These are phyloP conservation scores for Ophiognomonia clavigignenti-juglandacearum DNA, from an alignment of 2,329 filamentous ascomycete species.

Conservation along the genomic window DNA sequence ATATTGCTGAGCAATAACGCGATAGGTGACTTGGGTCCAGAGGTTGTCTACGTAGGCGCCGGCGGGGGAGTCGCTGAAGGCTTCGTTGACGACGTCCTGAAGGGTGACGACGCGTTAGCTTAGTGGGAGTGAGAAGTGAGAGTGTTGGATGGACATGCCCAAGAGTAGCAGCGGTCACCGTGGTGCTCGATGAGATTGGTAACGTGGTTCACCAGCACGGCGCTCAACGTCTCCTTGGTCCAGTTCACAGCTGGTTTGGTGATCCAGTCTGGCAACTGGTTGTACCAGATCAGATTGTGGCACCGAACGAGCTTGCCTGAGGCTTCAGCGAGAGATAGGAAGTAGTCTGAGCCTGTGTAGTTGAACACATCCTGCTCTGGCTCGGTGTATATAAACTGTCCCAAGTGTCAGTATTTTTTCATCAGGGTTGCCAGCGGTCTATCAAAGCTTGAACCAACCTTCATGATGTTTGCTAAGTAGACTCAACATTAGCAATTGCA, in stretches of 20 bases:
- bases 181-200: constrained; percentile 41
- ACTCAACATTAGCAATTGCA: not conserved
- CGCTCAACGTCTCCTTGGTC: constrained; percentile 46
- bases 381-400: constrained; percentile 41
- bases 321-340: constrained; percentile 36
- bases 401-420: not conserved
- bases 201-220: constrained; percentile 48
- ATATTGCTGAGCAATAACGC: too few species aligned
- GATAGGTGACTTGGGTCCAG: constrained; percentile 47
- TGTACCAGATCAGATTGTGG: constrained; percentile 47
- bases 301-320: constrained; percentile 49
- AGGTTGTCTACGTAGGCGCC: constrained; percentile 42
- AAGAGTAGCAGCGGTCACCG: constrained; percentile 46
- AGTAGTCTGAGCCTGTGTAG: constrained; percentile 52
- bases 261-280: constrained; percentile 48
- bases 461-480: constrained; percentile 3
- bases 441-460: not conserved
- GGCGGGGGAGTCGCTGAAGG: constrained; percentile 43
- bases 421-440: not conserved
- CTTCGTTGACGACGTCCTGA: constrained; percentile 49
- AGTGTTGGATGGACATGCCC: constrained; percentile 28
- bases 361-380: constrained; percentile 54
- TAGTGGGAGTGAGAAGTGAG: not conserved
- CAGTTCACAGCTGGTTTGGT: constrained; percentile 28
- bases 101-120: not conserved